Conservation (phyloP, 2,329 filamentous ascomycete species). For the Coleophoma crateriformis region DNA sequence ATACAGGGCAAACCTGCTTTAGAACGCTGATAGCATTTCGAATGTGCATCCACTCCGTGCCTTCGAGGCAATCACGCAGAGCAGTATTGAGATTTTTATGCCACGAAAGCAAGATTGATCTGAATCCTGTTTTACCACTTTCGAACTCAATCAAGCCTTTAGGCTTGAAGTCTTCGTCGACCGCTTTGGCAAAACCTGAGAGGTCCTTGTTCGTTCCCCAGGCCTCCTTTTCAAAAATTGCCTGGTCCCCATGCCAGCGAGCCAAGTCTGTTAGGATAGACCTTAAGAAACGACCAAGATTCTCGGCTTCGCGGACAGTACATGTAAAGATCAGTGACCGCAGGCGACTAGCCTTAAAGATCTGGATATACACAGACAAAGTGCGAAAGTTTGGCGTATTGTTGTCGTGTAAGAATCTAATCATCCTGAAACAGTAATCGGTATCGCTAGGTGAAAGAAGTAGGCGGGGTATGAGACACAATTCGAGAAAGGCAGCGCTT, state of each 20-base stretch:
- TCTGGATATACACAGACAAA: constrained; percentile 73
- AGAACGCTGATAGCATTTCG: constrained; percentile 90
- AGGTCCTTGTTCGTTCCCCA: constrained; percentile 60
- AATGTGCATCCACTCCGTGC: constrained; percentile 94
- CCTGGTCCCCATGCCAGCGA: constrained; percentile 76
- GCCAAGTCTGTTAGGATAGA: constrained; percentile 75
- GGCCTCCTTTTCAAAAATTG: constrained; percentile 76
- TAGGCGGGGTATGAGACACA: constrained; percentile 86
- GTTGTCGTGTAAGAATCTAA: constrained; percentile 81
- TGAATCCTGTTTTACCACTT: constrained; percentile 79
- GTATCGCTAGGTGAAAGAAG: constrained; percentile 81
- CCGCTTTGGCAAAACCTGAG: constrained; percentile 71
- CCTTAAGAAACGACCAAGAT: constrained; percentile 86
- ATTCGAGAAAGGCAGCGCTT: constrained; percentile 75
- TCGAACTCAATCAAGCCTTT: constrained; percentile 73
- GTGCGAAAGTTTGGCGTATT: constrained; percentile 84
- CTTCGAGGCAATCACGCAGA: constrained; percentile 74
- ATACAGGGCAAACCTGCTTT: constrained; percentile 73
- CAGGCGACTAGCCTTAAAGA: constrained; percentile 80
- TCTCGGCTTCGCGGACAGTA: constrained; percentile 85
- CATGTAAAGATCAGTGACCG: constrained; percentile 81
- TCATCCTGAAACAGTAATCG: constrained; percentile 80
- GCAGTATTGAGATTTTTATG: constrained; percentile 77
- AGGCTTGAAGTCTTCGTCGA: constrained; percentile 67
- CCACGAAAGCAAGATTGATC: constrained; percentile 82